A percentile compares a stretch with the other conserved stretches of the same genome.
These are phyloP conservation scores for Trebouxia gelatinosa DNA, from an alignment of 163 green algal genomes.

Conservation along the genomic window DNA sequence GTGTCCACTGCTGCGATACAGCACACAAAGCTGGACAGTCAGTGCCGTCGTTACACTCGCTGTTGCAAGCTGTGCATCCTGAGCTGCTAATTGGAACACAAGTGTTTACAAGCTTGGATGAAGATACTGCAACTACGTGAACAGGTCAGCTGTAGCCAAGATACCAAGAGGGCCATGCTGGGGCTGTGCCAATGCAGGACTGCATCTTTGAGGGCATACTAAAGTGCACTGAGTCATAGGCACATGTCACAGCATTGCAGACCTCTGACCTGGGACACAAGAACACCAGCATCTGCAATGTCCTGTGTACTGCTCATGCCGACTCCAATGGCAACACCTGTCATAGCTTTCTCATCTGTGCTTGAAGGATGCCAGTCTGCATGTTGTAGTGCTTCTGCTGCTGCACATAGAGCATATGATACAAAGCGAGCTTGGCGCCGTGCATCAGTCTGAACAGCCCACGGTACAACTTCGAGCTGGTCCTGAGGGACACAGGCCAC, in stretches of 20 bases:
- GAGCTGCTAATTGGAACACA: too few relatives aligned
- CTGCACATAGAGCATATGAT: slow-evolving; percentile 63
- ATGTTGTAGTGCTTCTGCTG: slow-evolving; percentile 69
- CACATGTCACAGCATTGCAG: not conserved
- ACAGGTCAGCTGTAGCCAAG: too few relatives aligned
- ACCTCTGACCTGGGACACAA: slow-evolving; percentile 42
- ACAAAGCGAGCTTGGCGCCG: slow-evolving; percentile 62
- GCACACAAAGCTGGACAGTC: too few relatives aligned
- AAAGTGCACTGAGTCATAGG: too few relatives aligned
- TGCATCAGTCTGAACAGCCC: slow-evolving; percentile 35
- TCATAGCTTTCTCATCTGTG: slow-evolving; percentile 36
- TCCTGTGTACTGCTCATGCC: slow-evolving; percentile 89
- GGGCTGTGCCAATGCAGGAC: too few relatives aligned
- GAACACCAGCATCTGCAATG: slow-evolving; percentile 68
- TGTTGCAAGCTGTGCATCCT: too few relatives aligned
- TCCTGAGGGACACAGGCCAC: slow-evolving; percentile 51
- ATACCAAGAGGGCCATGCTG: too few relatives aligned
- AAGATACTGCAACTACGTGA: too few relatives aligned
- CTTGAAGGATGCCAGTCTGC: slow-evolving; percentile 51
- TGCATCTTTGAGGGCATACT: too few relatives aligned
- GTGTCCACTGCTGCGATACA: too few relatives aligned
- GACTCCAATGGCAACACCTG: slow-evolving; percentile 83
- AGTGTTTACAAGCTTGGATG: too few relatives aligned
- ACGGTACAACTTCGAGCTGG: slow-evolving; percentile 37
- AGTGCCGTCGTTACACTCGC: too few relatives aligned